A percentile compares a stretch with the other conserved stretches of the same genome.
Conservation (phyloP, 2,329 filamentous ascomycete species). For the Akanthomyces dipterigenus region DNA sequence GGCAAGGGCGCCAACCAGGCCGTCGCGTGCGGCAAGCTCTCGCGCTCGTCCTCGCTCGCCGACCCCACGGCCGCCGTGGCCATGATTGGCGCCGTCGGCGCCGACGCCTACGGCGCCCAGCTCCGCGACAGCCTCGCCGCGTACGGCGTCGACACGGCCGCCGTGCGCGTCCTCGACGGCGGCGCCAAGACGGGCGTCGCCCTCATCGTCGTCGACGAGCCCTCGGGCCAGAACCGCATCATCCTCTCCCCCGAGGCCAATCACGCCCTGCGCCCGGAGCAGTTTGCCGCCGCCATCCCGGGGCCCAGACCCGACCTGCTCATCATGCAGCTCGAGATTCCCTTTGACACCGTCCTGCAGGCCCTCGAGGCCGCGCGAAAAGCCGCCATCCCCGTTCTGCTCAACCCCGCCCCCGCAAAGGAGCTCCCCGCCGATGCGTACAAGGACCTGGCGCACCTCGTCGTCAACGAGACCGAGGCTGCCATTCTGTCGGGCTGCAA, state of each 20-base stretch:
- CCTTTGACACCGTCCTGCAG: slow-evolving; percentile 56
- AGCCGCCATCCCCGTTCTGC: slow-evolving; percentile 55
- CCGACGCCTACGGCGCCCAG: slow-evolving; percentile 56
- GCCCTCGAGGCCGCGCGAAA: slow-evolving; percentile 46
- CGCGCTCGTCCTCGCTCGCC: slow-evolving; percentile 39
- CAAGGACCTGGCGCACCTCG: slow-evolving; percentile 63
- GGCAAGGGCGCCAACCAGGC: slow-evolving; percentile 97
- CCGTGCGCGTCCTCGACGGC: slow-evolving; percentile 37
- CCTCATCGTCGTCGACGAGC: slow-evolving; percentile 68
- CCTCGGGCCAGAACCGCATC: slow-evolving; percentile 69
- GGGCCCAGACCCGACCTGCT: slow-evolving; percentile 51
- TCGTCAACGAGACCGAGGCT: slow-evolving; percentile 89
- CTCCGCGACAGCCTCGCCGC: slow-evolving; percentile 51
- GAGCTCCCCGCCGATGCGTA: slow-evolving; percentile 61
- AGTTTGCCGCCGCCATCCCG: slow-evolving; percentile 28
- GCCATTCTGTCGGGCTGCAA: slow-evolving; percentile 57
- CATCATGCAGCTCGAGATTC: slow-evolving; percentile 74
- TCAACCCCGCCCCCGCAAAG: slow-evolving; percentile 80
- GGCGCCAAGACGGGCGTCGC: slow-evolving; percentile 59
- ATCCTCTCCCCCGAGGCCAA: slow-evolving; percentile 69
- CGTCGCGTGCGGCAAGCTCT: slow-evolving; percentile 78
- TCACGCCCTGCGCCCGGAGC: slow-evolving; percentile 34
- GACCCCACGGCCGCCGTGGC: slow-evolving; percentile 41
- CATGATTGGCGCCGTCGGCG: slow-evolving; percentile 70
- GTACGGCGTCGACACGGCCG: slow-evolving; percentile 55